Conservation (phyloP, 257 asterid species). For the Marsdenia floribunda region DNA sequence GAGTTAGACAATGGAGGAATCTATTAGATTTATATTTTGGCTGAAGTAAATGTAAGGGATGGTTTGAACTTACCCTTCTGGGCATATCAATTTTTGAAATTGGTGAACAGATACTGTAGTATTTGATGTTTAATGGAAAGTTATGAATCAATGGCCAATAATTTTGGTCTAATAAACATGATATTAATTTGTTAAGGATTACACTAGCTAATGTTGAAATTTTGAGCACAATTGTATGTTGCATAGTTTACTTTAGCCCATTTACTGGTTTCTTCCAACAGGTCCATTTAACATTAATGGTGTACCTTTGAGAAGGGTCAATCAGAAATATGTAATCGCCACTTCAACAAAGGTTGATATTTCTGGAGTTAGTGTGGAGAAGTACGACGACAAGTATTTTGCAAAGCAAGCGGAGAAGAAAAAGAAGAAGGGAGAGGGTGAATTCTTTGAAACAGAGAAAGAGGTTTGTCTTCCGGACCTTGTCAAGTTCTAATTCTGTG, state of each 20-base stretch:
- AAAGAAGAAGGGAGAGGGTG: slow-evolving; percentile 44
- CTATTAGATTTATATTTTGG: too few species aligned
- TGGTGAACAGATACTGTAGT: neutral
- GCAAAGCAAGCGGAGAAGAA: slow-evolving; percentile 55
- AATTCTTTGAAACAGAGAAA: slow-evolving; percentile 53
- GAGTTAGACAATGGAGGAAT: too few species aligned
- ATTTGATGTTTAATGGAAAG: too few species aligned
- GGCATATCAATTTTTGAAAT: neutral
- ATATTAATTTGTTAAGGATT: too few species aligned
- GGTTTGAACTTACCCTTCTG: too few species aligned
- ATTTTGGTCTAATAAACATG: too few species aligned
- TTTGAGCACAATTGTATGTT: too few species aligned
- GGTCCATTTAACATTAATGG: slow-evolving; percentile 69
- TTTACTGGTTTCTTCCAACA: neutral
- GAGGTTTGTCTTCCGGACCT: slow-evolving; percentile 19
- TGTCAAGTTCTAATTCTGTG: too few species aligned
- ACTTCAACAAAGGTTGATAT: slow-evolving; percentile 59
- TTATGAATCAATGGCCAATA: too few species aligned
- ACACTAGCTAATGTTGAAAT: too few species aligned
- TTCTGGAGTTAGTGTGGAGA: slow-evolving; percentile 42
- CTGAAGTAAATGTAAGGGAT: too few species aligned
- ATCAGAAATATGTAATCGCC: slow-evolving; percentile 60
- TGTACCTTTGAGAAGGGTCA: slow-evolving; percentile 64
- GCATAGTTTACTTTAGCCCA: too few species aligned
- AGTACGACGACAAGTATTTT: slow-evolving; percentile 58